Evolutionary conservation across 305 asterid species (phyloP).

Genomic region (Fraxinus albicans): DNA sequence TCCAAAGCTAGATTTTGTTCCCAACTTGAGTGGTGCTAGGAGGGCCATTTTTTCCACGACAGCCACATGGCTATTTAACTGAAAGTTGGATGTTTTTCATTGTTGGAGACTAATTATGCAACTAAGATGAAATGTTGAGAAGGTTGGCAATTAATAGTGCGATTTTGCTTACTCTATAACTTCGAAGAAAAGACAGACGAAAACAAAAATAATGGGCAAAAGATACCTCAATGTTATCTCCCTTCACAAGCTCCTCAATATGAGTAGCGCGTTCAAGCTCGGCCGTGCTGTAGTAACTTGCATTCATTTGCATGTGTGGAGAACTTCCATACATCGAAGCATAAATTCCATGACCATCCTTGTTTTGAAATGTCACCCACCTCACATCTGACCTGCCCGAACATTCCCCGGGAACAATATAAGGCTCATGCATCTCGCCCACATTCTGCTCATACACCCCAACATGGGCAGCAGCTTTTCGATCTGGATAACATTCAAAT

Average conservation of each 20-base stretch:
- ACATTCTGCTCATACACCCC: slow-evolving; percentile 68
- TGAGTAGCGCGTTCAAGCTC: slow-evolving; percentile 90
- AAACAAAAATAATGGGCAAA: not conserved
- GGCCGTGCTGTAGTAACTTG: slow-evolving; percentile 79
- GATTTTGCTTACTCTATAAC: not conserved
- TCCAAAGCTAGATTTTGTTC: not conserved
- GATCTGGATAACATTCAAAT: slow-evolving; percentile 94
- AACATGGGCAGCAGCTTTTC: slow-evolving; percentile 88
- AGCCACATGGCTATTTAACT: not conserved
- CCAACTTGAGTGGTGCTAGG: not conserved
- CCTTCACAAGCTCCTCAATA: slow-evolving; percentile 63
- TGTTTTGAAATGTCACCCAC: slow-evolving; percentile 79
- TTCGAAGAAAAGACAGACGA: not conserved
- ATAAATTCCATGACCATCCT: slow-evolving; percentile 67
- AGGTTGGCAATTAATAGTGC: not conserved
- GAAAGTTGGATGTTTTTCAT: not conserved
- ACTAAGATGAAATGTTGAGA: not conserved
- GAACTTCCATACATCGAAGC: slow-evolving; percentile 74
- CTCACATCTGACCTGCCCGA: slow-evolving; percentile 89
- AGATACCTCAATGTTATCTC: slow-evolving; percentile 80
- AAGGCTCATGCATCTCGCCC: slow-evolving; percentile 84
- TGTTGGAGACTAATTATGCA: not conserved
- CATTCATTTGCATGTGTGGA: slow-evolving; percentile 90
- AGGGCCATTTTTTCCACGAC: not conserved
- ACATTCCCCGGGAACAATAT: slow-evolving; percentile 77